Percentiles rank a stretch among this genome's conserved stretches.
phyloP scores from a whole-genome alignment of 371 early-diverging fungal species.

The Mucor saturninus region DNA sequence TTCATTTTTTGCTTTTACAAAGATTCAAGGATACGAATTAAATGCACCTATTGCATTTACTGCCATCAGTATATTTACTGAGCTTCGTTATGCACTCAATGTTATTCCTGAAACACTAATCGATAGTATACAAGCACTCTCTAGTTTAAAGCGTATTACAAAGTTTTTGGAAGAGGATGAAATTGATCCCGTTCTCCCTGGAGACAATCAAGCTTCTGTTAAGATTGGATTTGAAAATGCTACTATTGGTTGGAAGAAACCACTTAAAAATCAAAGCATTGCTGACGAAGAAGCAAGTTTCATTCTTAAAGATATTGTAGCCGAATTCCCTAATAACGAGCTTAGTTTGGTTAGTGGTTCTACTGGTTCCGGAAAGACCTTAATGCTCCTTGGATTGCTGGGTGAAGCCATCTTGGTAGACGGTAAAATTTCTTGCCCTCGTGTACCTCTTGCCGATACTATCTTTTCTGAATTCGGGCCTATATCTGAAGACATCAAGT shows the following conservation, averaged over 20 bases:
- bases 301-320: conserved; percentile 64
- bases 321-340: conserved; percentile 65
- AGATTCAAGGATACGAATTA: conserved; percentile 54
- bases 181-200: conserved; percentile 36
- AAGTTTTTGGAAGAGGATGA: conserved; percentile 74
- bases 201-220: conserved; percentile 2
- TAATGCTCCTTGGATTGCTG: conserved; percentile 67
- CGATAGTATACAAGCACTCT: conserved; percentile 25
- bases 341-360: conserved; percentile 80
- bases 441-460: conserved; percentile 39
- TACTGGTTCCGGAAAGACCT: conserved; percentile 83
- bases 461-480: conserved; percentile 44
- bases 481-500: conserved; percentile 43
- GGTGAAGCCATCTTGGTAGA: conserved; percentile 58
- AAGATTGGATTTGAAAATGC: conserved; percentile 55
- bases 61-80: conserved; percentile 57
- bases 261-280: conserved; percentile 20
- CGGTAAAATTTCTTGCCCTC: conserved; percentile 55
- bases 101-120: conserved; percentile 56
- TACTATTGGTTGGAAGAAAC: conserved; percentile 55
- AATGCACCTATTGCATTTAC: conserved; percentile 67
- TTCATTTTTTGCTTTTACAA: conserved; percentile 61
- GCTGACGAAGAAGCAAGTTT: conserved; percentile 49
- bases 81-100: conserved; percentile 58
- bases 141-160: conserved; percentile 64